Conservation (phyloP, 345 rosid genomes). For the Syzygium aromaticum region DNA sequence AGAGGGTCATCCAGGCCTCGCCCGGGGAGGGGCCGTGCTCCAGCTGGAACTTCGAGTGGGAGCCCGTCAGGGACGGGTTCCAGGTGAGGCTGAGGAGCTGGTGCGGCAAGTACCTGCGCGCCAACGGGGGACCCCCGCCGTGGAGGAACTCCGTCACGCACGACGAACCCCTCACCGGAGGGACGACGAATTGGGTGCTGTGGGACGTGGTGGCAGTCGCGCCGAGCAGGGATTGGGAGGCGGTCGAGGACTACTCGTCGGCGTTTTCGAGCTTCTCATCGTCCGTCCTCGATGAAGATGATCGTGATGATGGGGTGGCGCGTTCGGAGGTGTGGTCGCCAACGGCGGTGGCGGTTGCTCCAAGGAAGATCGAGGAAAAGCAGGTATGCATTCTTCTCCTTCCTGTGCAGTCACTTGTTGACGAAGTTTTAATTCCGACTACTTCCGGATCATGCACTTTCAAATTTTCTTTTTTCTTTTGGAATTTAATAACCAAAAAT, state of each 20-base stretch:
- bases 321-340: slow-evolving; percentile 3
- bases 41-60: slow-evolving; percentile 75
- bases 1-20: slow-evolving; percentile 45
- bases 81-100: slow-evolving; percentile 30
- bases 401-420: neutral
- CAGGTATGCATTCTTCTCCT: neutral
- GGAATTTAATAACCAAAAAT: neutral
- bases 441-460: neutral
- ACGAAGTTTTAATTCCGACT: neutral
- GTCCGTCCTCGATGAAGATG: neutral
- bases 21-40: slow-evolving; percentile 10
- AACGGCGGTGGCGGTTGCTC: slow-evolving; percentile 3
- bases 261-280: slow-evolving; percentile 6
- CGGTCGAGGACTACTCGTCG: neutral
- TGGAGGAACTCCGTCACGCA: slow-evolving; percentile 46
- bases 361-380: neutral
- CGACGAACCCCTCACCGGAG: slow-evolving; percentile 28
- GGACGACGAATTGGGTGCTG: slow-evolving; percentile 28
- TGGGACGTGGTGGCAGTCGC: slow-evolving; percentile 23
- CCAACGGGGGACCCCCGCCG: slow-evolving; percentile 47
- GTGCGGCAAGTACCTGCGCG: slow-evolving; percentile 33
- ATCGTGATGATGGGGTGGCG: neutral
- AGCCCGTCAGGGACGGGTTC: slow-evolving; percentile 55
- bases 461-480: neutral
- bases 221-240: neutral